phyloP scores from a whole-genome alignment of 768 basidiomycete genomes.

The Dioszegia aurantiaca region DNA sequence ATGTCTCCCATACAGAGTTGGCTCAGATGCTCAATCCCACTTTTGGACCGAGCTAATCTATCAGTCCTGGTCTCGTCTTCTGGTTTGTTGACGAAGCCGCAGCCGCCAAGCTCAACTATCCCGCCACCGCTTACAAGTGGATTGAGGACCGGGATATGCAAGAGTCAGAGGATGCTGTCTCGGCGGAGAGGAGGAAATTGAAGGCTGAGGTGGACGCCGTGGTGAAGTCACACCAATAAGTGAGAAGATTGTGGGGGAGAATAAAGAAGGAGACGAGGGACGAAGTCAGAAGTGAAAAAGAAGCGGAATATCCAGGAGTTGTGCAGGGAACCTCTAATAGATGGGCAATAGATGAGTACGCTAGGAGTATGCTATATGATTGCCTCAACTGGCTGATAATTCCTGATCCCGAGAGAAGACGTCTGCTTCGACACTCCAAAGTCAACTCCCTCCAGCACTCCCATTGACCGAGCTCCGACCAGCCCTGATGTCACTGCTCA shows the following conservation, averaged over 20 bases:
- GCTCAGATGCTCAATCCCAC: too few relatives aligned
- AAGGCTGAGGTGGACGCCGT: slow-evolving; percentile 47
- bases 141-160: slow-evolving; percentile 30
- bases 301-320: too few relatives aligned
- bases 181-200: slow-evolving; percentile 37
- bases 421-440: too few relatives aligned
- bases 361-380: too few relatives aligned
- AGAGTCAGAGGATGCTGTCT: slow-evolving; percentile 32
- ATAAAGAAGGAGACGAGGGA: background rate
- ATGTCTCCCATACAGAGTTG: too few relatives aligned
- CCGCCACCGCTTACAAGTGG: slow-evolving; percentile 44
- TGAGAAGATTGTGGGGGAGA: background rate
- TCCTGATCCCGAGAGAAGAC: too few relatives aligned
- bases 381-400: too few relatives aligned
- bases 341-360: too few relatives aligned
- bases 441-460: too few relatives aligned
- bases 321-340: too few relatives aligned
- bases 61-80: slow-evolving; percentile 73
- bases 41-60: background rate
- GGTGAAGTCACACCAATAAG: slow-evolving; percentile 21
- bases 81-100: slow-evolving; percentile 95
- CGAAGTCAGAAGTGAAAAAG: background rate
- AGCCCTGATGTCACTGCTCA: too few relatives aligned
- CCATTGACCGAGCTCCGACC: too few relatives aligned
- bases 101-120: slow-evolving; percentile 53